Base-by-base conservation (phyloP, 1,284 basidiomycete species). In the Phellinidium pouzarii region DNA sequence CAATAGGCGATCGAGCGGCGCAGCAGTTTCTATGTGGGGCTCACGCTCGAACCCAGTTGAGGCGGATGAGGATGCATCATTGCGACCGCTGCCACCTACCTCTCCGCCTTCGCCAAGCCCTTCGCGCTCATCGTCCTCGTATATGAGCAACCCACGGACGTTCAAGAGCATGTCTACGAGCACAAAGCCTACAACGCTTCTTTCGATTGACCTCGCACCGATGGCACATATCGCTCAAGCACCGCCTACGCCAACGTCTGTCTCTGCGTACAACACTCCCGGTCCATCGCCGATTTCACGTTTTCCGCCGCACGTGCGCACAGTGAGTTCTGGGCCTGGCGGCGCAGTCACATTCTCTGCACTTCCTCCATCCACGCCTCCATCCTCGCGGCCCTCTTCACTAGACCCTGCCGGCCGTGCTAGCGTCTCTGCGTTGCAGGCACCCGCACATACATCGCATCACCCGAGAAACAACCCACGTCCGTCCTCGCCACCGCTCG, bases 401-500 rank as follows among this genome's bases (percentile, higher is more conserved):
- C 62, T 62, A 48, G 66, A 68, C 48, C 70, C 71, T 38, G 63
- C 63, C 31, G 69, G 48, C 19, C 55, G 52, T 7, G 29, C 52
- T 4, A 44, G 43, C 3, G 66, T 54, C 61, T 66, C 48, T 60
- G 61, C 74, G 14, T 70, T 84, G 26, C 89, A 91, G 64, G 90
- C 90, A 5, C 95, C 95, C 0, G 77, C 87, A 38, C 91, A 94
- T 65, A 91, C 92, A 0, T 73, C 82, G 5, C 92, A 93, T 57
- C 94, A 98, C 68, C 95, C 94, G 2, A 80, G 91, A 48, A 92
- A 97, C 69, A 98, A 98, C 66, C 94, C 94, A 2, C 82, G 88
- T 19, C 95, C 95, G 12, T 85, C 86, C 4, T 91, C 88, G 1
- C 86, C 91, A 8, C 94, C 94, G 0, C 74, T 83, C 22, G 92